These are phyloP conservation scores for Ustilago hordei DNA, from an alignment of 1,284 basidiomycete genomes.

Conservation along the genomic window DNA sequence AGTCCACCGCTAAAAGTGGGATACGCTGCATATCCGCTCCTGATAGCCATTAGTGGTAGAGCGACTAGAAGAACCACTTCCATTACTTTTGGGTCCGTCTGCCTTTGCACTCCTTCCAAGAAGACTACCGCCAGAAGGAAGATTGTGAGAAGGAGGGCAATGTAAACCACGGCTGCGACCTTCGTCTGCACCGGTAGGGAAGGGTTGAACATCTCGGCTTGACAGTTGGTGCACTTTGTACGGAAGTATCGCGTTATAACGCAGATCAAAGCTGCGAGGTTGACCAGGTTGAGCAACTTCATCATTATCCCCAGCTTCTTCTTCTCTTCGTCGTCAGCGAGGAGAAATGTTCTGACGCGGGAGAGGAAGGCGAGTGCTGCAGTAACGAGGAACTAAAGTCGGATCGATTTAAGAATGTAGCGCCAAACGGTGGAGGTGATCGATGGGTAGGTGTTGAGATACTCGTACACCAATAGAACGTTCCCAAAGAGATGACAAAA, in stretches of 20 bases:
- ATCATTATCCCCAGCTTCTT: no score
- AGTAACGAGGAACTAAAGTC: constrained; percentile 26
- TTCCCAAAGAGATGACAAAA: constrained; percentile 30
- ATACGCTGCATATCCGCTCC: constrained; percentile 23
- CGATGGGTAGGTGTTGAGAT: constrained; percentile 12
- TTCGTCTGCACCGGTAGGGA: constrained; percentile 12
- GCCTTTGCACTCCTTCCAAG: background rate
- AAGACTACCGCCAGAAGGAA: constrained; percentile 1
- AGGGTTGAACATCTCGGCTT: constrained; percentile 12
- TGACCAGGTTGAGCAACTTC: constrained; percentile 28
- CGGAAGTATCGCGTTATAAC: constrained; percentile 28
- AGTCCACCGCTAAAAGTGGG: constrained; percentile 2
- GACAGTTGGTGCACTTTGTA: background rate
- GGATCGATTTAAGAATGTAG: constrained; percentile 28
- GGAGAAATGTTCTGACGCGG: background rate
- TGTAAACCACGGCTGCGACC: constrained; percentile 26
- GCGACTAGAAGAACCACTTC: background rate
- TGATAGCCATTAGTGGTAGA: constrained; percentile 18
- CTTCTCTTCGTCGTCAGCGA: background rate
- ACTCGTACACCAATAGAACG: constrained; percentile 23
- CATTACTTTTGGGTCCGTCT: constrained; percentile 8
- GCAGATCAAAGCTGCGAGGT: constrained; percentile 31
- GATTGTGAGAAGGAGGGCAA: constrained; percentile 11
- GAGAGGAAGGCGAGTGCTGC: constrained; percentile 25
- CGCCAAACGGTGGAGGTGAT: constrained; percentile 15